phyloP scores from a whole-genome alignment of 352 stramenopile species.

The Blastocystis sp. region DNA sequence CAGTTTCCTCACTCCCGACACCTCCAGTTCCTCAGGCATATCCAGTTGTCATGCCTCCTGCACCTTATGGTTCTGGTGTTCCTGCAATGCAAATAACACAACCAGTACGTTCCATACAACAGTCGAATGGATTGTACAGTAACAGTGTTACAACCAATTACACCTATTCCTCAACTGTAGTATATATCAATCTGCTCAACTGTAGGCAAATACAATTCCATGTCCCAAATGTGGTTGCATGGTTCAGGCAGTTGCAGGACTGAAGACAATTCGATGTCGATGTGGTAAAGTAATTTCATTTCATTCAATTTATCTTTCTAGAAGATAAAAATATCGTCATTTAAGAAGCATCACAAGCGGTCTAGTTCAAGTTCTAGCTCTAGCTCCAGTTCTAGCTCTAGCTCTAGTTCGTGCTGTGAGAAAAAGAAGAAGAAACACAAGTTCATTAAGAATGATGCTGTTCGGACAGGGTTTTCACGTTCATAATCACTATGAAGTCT shows the following conservation, averaged over 20 bases:
- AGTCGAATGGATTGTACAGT: too few species aligned
- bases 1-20: neutral
- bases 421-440: constrained; percentile 30
- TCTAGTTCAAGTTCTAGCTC: constrained; percentile 22
- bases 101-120: too few species aligned
- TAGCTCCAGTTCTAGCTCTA: constrained; percentile 43
- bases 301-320: neutral
- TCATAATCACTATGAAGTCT: neutral
- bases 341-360: neutral
- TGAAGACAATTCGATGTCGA: neutral
- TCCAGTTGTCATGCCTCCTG: neutral
- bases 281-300: constrained; percentile 11
- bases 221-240: neutral
- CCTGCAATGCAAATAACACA: neutral
- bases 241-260: neutral
- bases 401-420: constrained; percentile 29
- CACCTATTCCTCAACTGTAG: too few species aligned
- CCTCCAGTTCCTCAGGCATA: neutral
- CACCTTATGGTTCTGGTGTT: neutral
- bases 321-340: neutral
- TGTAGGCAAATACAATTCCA: neutral
- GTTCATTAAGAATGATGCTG: neutral
- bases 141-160: too few species aligned
- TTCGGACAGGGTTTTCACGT: neutral
- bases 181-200: neutral